A percentile compares a stretch with the other conserved stretches of the same genome.
phyloP scores from a whole-genome alignment of 495 filamentous ascomycete species.

The Penicillium psychrofluorescens region DNA sequence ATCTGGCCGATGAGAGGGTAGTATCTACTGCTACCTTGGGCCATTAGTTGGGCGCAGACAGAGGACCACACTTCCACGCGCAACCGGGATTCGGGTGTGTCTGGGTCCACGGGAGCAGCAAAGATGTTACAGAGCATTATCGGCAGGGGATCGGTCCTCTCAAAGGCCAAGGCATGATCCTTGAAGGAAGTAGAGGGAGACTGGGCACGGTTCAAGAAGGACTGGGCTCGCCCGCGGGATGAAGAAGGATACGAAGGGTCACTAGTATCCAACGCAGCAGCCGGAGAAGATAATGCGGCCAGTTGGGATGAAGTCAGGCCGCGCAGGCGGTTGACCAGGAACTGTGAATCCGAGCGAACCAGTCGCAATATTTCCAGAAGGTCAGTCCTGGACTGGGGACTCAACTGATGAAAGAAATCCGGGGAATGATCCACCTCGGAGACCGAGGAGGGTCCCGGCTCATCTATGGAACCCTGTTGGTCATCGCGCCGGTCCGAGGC shows the following conservation, averaged over 20 bases:
- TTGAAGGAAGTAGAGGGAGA: constrained; percentile 46
- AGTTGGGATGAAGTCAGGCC: constrained; percentile 68
- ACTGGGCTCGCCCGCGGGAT: constrained; percentile 50
- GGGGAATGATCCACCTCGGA: constrained; percentile 37
- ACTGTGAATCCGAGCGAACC: constrained; percentile 79
- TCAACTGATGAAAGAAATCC: constrained; percentile 76
- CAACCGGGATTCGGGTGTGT: constrained; percentile 69
- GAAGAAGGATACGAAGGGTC: constrained; percentile 76
- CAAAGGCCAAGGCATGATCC: constrained; percentile 55
- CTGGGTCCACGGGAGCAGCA: constrained; percentile 60
- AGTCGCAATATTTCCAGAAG: constrained; percentile 73
- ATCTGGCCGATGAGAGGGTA: constrained; percentile 35
- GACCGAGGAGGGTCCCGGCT: constrained; percentile 22
- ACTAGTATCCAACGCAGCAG: constrained; percentile 67
- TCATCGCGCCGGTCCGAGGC: constrained; percentile 43
- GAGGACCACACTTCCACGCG: constrained; percentile 83
- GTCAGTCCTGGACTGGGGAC: constrained; percentile 62
- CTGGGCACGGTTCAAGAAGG: constrained; percentile 49
- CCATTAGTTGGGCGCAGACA: constrained; percentile 66
- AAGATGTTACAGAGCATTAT: constrained; percentile 82
- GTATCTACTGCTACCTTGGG: constrained; percentile 35
- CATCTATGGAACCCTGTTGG: constrained; percentile 36
- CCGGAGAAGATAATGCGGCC: constrained; percentile 62
- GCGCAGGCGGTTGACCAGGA: constrained; percentile 72
- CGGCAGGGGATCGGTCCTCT: constrained; percentile 81